Base-by-base conservation (phyloP, 2,329 filamentous ascomycete genomes). In the Aspergillus ibericus region DNA sequence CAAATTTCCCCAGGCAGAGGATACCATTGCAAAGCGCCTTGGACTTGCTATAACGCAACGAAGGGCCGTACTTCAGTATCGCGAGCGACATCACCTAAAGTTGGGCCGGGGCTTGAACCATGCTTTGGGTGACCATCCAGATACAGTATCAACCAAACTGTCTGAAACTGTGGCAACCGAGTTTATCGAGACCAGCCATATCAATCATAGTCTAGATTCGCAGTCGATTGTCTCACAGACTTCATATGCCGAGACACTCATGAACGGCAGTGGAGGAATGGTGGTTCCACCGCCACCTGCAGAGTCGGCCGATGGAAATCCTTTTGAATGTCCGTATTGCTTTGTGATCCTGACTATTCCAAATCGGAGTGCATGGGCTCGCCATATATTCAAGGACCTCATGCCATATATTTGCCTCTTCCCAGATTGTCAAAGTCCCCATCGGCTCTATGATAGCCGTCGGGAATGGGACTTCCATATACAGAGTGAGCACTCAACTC, bases 31-130 rank as follows among this genome's bases (percentile, higher is more conserved):
- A 0, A 42, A 63, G 2, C 64, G 69, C 1, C 58, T 80, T 0
- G 74, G 74, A 0, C 65, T 56, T 29, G 75, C 69, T 0, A 77
- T 77, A 15, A 72, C 77, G 1, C 61, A 64, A 10, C 66, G 72
- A 4, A 68, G 73, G 5, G 72, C 74, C 5, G 74, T 75, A 38
- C 69, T 80, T 18, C 72, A 69, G 16, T 78, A 78, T 36, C 68
- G 75, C 6, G 66, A 76, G 56, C 62, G 70, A 9, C 75, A 80
- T 56, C 72, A 70, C 38, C 36, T 58, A 0, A 78, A 75, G 36
- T 49, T 77, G 0, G 63, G 63, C 0, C 50, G 62, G 4, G 72
- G 69, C 0, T 57, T 75, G 0, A 42, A 20, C 38, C 9, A 18
- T 42, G 38, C 3, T 18, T 16, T 18, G n/a, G 62, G 69, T 5